These are phyloP conservation scores for Ceratocystis colombiana DNA, from an alignment of 2,329 filamentous ascomycete species.

Conservation along the genomic window DNA sequence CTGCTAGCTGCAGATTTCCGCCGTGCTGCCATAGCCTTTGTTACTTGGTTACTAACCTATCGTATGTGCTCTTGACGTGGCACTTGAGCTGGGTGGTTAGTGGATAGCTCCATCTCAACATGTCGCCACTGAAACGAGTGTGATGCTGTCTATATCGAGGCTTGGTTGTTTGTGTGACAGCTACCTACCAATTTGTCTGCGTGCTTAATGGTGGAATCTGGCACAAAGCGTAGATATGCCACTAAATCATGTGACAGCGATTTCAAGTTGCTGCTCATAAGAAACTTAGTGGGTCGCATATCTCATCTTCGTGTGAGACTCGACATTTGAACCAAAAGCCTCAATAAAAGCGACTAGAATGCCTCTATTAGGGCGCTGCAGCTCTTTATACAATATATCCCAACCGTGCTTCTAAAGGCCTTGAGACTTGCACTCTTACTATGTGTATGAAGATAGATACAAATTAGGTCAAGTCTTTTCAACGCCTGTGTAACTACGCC, in stretches of 20 bases:
- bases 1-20: not conserved
- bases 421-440: not conserved
- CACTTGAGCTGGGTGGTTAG: conserved; percentile 1
- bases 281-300: not conserved
- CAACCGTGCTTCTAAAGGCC: not conserved
- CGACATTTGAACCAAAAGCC: not conserved
- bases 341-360: not conserved
- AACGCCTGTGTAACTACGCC: not conserved
- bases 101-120: conserved; percentile 11
- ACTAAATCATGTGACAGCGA: not conserved
- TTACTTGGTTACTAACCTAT: not conserved
- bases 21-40: not conserved
- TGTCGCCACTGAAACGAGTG: conserved; percentile 13
- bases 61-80: not conserved
- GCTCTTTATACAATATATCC: not conserved
- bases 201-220: too few relatives aligned
- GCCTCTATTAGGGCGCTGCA: not conserved
- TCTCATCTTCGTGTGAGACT: not conserved
- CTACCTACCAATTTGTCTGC: not conserved
- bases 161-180: not conserved
- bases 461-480: not conserved
- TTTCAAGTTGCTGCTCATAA: not conserved
- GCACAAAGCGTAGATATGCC: too few relatives aligned
- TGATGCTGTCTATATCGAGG: not conserved
- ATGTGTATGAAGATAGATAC: not conserved